Evolutionary conservation across 139 green algal genomes (phyloP).

Genomic region (Micractinium sp.): DNA sequence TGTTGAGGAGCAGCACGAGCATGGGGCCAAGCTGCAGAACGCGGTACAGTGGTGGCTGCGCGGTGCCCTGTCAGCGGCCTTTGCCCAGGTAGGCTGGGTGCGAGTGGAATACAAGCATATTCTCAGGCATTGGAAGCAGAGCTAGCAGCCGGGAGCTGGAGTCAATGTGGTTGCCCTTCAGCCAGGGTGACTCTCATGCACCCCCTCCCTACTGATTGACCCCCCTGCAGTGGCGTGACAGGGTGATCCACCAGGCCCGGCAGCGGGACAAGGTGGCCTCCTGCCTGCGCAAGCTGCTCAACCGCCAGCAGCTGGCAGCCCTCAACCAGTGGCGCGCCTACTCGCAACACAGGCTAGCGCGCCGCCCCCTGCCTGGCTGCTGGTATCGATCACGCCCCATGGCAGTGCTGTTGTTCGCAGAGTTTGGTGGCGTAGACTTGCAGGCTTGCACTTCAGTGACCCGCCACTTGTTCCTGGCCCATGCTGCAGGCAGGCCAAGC

Average conservation of each 20-base stretch:
- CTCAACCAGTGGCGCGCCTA: conserved; percentile 12
- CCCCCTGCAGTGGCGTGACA: neutral
- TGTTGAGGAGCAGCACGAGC: neutral
- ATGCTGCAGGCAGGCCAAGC: neutral
- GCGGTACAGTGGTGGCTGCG: neutral
- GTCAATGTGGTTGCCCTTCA: too few species aligned
- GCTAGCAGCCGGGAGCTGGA: neutral
- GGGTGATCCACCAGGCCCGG: neutral
- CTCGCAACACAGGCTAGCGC: neutral
- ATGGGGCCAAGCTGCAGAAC: neutral
- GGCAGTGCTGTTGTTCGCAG: neutral
- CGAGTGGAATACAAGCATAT: neutral
- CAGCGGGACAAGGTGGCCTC: neutral
- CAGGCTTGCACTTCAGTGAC: neutral
- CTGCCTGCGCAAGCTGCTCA: conserved; percentile 23
- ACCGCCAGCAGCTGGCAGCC: conserved; percentile 19
- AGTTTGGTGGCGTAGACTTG: neutral
- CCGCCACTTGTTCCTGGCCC: neutral
- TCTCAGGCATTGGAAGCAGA: neutral
- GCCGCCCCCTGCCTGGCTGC: neutral
- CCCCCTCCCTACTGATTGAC: neutral
- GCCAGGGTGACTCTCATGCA: too few species aligned
- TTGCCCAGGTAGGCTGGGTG: neutral
- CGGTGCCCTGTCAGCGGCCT: neutral
- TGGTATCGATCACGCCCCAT: neutral